Base-by-base conservation (phyloP, 768 basidiomycete species). In the Pulveroboletus sp. region DNA sequence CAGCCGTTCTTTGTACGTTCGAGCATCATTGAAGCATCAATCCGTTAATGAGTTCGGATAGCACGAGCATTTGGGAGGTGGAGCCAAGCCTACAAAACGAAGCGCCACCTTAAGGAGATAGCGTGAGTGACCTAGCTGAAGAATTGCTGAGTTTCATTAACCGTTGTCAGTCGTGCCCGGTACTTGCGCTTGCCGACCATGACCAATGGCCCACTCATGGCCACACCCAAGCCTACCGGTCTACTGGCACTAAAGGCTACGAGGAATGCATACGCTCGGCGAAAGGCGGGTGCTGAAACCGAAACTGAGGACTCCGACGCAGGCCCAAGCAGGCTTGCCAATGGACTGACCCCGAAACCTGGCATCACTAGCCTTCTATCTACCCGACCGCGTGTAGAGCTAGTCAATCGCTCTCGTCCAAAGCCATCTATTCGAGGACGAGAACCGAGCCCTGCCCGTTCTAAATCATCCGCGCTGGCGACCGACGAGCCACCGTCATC, bases 91-190 rank as follows among this genome's bases (percentile, higher is more conserved):
- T 81, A 88, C 56, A 77, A 78, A 60, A 81, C 81, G 15, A 89
- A 85, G 62, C 75, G 83, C 37, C 83, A 85, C 36, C 75, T 85
- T 37, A 89, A 88, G 65, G 88, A 90, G 45, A 83, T 90, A 42
- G 87, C 86, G 90, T 93, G 65, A 74, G 89, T 82, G 45, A 47
- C 54, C 46, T 46, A 18, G 28, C 47, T 50, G 55, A 41, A 36
- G 30, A 18, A 45, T 51, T 49, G 42, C 40, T 50, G 38, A 35
- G 57, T 53, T 43, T 65, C 60, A 67, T 63, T 54, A 59, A 61
- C 51, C 44, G 17, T 58, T 46, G 43, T 36, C 32, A 92, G 89
- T 51, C 89, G 89, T 24, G 89, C 90, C 36, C 79, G 89, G 59
- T 86, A 89, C 69, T 77, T 92, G 53, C 83, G 85, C 51, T 73